These are phyloP conservation scores for Hyparrhenia diplandra DNA, from an alignment of 176 grass and related monocot species.

Conservation along the genomic window DNA sequence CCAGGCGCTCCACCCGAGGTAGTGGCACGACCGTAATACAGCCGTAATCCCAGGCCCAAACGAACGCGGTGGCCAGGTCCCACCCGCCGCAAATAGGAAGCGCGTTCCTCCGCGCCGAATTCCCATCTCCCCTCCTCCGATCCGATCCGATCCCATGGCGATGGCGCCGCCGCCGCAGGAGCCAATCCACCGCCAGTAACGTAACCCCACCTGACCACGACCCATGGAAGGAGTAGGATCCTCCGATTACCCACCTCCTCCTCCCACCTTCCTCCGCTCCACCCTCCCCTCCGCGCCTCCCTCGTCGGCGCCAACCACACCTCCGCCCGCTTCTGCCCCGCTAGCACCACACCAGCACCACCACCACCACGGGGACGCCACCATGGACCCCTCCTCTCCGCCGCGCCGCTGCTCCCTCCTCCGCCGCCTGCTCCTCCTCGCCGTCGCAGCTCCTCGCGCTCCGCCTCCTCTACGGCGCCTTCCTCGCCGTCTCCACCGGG, in stretches of 20 bases:
- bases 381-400: slow-evolving; percentile 1
- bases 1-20: too few species aligned
- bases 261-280: slow-evolving; percentile 4
- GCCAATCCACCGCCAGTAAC: neutral
- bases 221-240: neutral
- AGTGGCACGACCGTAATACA: neutral
- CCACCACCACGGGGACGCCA: neutral
- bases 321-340: slow-evolving; percentile 67
- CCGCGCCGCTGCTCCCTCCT: slow-evolving; percentile 26
- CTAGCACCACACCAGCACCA: neutral
- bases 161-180: neutral
- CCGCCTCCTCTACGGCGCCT: slow-evolving; percentile 44
- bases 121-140: neutral
- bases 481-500: slow-evolving; percentile 2
- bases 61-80: neutral
- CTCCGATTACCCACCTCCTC: neutral
- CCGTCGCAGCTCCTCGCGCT: slow-evolving; percentile 42
- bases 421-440: slow-evolving; percentile 36
- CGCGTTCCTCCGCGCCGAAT: neutral
- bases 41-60: neutral
- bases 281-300: neutral
- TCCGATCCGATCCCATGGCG: neutral
- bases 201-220: neutral
- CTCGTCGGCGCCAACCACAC: slow-evolving; percentile 73
- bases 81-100: too few species aligned